A percentile compares a stretch with the other conserved stretches of the same genome.
Evolutionary conservation across 2,329 filamentous ascomycete species (phyloP).

Genomic region (Cryphonectria parasitica): DNA sequence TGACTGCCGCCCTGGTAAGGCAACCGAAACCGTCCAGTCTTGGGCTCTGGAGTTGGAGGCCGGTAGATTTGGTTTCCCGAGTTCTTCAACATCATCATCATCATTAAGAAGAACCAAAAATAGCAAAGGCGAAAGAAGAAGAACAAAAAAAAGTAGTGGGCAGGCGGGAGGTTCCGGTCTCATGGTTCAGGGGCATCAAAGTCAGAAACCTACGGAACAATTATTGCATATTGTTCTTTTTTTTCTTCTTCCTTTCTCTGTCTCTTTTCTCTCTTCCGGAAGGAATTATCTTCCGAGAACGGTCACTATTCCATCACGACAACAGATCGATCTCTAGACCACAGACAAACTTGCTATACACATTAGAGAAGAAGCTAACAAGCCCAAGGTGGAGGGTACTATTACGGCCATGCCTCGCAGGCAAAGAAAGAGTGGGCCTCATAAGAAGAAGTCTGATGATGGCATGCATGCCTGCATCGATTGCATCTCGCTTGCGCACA

Average conservation of each 20-base stretch:
- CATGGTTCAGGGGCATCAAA: conserved; percentile 1
- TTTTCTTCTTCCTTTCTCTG: not conserved
- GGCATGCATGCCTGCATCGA: not conserved
- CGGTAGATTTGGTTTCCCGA: conserved; percentile 23
- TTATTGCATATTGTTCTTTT: not conserved
- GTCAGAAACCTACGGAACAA: conserved; percentile 2
- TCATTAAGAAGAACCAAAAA: conserved; percentile 14
- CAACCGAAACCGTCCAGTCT: conserved; percentile 15
- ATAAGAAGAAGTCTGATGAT: not conserved
- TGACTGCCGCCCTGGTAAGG: conserved; percentile 24
- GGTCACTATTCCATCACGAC: conserved; percentile 11
- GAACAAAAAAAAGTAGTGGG: conserved; percentile 17
- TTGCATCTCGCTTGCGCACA: not conserved
- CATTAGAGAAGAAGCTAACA: conserved; percentile 15
- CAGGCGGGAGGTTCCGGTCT: not conserved
- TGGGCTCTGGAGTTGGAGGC: conserved; percentile 27
- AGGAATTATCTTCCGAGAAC: not conserved
- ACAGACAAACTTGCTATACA: conserved; percentile 13
- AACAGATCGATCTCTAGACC: conserved; percentile 11
- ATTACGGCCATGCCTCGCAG: not conserved
- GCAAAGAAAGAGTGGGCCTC: not conserved
- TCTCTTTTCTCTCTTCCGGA: not conserved
- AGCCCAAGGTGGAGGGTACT: not conserved
- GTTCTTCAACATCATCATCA: not conserved
- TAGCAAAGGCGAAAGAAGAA: conserved; percentile 14